A percentile compares a stretch with the other conserved stretches of the same genome.
Evolutionary conservation across 441 rosid genomes (phyloP).

Genomic region (Adansonia rubrostipa): DNA sequence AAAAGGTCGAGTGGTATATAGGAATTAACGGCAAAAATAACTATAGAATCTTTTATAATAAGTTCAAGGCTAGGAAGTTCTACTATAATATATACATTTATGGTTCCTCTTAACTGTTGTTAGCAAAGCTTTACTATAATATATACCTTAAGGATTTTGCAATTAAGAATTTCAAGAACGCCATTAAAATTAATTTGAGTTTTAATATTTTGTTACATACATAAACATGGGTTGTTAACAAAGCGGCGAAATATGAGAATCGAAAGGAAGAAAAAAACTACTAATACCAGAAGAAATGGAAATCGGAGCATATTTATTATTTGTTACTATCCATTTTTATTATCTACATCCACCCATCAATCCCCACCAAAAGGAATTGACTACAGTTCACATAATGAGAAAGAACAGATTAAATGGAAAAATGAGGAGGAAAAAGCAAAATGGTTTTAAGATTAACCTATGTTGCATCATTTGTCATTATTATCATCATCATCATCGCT

Average conservation of each 20-base stretch:
- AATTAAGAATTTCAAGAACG: too few relatives aligned
- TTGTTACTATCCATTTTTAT: constrained; percentile 14
- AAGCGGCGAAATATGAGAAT: background rate
- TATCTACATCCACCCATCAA: constrained; percentile 31
- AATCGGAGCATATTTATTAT: background rate
- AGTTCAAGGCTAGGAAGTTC: too few relatives aligned
- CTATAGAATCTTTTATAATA: too few relatives aligned
- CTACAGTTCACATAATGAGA: background rate
- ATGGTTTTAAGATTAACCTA: constrained; percentile 8
- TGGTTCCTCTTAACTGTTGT: too few relatives aligned
- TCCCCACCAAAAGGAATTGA: constrained; percentile 18
- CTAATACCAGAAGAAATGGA: background rate
- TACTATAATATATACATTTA: too few relatives aligned
- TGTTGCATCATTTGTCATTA: constrained; percentile 30
- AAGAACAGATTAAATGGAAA: background rate
- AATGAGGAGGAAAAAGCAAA: background rate
- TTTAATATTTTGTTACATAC: too few relatives aligned
- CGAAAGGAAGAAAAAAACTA: background rate
- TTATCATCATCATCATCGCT: constrained; percentile 40
- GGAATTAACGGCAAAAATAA: too few relatives aligned
- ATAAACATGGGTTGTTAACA: too few relatives aligned
- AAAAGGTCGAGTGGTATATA: too few relatives aligned
- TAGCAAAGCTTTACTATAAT: too few relatives aligned
- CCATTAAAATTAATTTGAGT: too few relatives aligned
- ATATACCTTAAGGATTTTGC: too few relatives aligned